Conservation (phyloP, 1,284 basidiomycete genomes). For the Amylostereum areolatum region DNA sequence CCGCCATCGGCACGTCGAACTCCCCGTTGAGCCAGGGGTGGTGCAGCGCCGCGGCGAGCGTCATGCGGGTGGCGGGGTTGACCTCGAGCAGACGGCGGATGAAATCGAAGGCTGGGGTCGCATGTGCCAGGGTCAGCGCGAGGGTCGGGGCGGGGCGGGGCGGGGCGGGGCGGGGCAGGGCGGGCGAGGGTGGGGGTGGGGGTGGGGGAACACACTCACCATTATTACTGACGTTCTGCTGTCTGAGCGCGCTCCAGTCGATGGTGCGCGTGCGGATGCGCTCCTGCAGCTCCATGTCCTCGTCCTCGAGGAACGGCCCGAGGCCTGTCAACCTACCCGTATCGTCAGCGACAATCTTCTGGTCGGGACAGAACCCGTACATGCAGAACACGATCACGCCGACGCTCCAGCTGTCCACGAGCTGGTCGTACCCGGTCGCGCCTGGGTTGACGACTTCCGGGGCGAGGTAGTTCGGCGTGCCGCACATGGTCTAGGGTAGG, state of each 20-base stretch:
- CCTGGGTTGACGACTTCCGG: constrained; percentile 80
- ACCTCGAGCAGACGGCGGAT: constrained; percentile 41
- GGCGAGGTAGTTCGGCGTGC: constrained; percentile 80
- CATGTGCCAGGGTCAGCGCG: neutral
- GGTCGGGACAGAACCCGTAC: constrained; percentile 33
- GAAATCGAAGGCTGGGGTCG: constrained; percentile 36
- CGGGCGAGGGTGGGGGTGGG: neutral
- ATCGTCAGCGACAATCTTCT: neutral
- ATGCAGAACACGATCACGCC: constrained; percentile 89
- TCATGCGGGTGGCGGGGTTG: constrained; percentile 51
- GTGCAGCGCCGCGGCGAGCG: constrained; percentile 46
- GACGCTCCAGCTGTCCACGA: constrained; percentile 91
- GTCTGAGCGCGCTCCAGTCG: constrained; percentile 51
- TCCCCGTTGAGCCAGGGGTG: constrained; percentile 58
- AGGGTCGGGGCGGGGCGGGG: no score
- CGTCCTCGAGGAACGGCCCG: constrained; percentile 69
- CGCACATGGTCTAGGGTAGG: constrained; percentile 71
- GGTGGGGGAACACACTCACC: constrained; percentile 24
- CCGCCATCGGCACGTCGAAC: neutral
- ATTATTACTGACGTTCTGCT: constrained; percentile 26
- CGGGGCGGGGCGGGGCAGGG: no score
- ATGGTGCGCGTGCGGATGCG: constrained; percentile 53
- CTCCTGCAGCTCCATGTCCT: constrained; percentile 44
- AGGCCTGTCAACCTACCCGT: constrained; percentile 58
- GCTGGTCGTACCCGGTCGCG: constrained; percentile 70